These are phyloP conservation scores for Thinopyrum elongatum DNA, from an alignment of 176 grass and related monocot species.

Conservation along the genomic window DNA sequence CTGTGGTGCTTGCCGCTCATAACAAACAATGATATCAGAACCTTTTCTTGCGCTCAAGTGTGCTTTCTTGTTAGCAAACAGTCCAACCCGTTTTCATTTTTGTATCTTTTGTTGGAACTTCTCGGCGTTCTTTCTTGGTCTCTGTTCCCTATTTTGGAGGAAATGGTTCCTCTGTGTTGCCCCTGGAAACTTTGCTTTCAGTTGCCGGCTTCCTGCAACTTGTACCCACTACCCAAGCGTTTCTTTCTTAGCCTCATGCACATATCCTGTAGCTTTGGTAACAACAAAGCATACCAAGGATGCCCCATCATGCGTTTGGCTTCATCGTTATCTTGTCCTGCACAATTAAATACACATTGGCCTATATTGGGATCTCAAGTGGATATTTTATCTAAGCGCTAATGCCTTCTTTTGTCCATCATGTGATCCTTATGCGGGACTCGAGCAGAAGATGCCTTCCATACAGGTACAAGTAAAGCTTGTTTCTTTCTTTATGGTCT, in stretches of 20 bases:
- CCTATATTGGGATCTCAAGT: conserved; percentile 15
- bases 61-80: conserved; percentile 16
- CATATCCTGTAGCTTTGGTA: conserved; percentile 42
- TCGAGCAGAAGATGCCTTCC: conserved; percentile 89
- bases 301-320: conserved; percentile 27
- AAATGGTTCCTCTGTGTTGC: conserved; percentile 9
- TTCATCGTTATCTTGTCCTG: conserved; percentile 30
- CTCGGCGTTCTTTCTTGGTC: conserved; percentile 12
- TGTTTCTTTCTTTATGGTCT: conserved; percentile 35
- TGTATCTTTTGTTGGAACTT: neutral
- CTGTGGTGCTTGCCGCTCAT: neutral
- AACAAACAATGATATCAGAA: neutral
- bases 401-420: conserved; percentile 40
- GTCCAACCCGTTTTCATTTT: neutral
- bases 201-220: conserved; percentile 39
- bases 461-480: conserved; percentile 71
- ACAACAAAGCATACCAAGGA: conserved; percentile 38
- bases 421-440: conserved; percentile 26
- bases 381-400: conserved; percentile 36
- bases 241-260: conserved; percentile 33
- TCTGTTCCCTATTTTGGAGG: conserved; percentile 24
- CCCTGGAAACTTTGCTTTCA: conserved; percentile 26
- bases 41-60: neutral
- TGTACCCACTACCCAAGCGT: neutral
- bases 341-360: conserved; percentile 9